Base-by-base conservation (phyloP, 2,329 filamentous ascomycete species). In the Calonectria naviculata region DNA sequence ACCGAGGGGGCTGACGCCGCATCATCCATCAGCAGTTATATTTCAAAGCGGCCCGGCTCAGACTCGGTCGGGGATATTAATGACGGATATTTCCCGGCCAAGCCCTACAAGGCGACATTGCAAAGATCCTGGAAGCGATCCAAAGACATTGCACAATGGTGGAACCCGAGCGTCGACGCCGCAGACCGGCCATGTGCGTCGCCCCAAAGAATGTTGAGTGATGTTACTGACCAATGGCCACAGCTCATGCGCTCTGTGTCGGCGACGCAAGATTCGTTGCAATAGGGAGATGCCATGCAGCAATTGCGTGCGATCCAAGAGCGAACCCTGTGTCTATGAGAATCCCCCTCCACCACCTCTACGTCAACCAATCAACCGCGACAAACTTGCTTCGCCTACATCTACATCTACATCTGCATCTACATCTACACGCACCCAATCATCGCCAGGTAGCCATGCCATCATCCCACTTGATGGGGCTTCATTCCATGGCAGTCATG, bases 191-290 rank as follows among this genome's bases (percentile, higher is more conserved):
- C 7, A 72, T 81, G 80, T 80, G 73, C 10, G 65, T 28, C 2
- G 6, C 2, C 5, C 1, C 3, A 1, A 4, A 28, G 9, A 24
- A 9, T 21, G 5, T 13, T 21, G 7, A 10, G 19, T 1, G 19
- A 34, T 19, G 42, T 24, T 26, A 31, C 60, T 71, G 41, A 71
- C 49, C 12, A 42, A 3, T 4, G 5, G 24, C 5, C 21, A 7
- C 41, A 84, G 85, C 7, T 83, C 85, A 1, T 87, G 85, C 68
- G 78, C 80, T 10, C 78, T 84, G 7, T 87, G 85, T 68, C 79
- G 85, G 12, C 80, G 78, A n/a, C 83, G 85, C 61, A 87, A 87
- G 71, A 81, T 86, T 19, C 79, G 81, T n/a, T 87, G 85, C 66
- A 81, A 87, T 66, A 80, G 83, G 36, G 79, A 82, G 28, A 74